Base-by-base conservation (phyloP, 768 basidiomycete genomes). In the Pisolithus marmoratus region DNA sequence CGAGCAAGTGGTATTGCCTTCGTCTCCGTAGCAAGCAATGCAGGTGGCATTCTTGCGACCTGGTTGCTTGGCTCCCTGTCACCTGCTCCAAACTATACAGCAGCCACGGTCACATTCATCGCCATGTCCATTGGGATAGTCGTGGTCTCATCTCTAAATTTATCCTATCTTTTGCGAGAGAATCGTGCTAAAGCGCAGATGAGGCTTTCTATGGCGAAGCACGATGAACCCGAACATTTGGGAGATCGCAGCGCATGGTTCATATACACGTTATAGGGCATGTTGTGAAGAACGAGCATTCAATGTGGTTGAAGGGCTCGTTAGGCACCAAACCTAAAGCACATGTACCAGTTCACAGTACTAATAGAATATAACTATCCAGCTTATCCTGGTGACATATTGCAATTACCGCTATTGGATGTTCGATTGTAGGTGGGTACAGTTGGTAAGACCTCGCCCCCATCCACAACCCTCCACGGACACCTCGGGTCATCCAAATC, bases 1-100 rank as follows among this genome's bases (percentile, higher is more conserved):
- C 76, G 83, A 17, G 84, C 82, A 1, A 82, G 82, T 1, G 70
- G 77, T 31, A 72, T 84, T 47, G 82, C 82, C 17, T 72, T 83
- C 23, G 74, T 74, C 1, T 79, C 81, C 55, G 78, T 79, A 56
- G 72, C 78, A 72, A 78, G 78, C 22, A 84, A 83, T 59, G 68
- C 73, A 0, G 81, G 82, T 11, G 81, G 81, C 2, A 82, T 85
- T 44, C 75, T 84, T 31, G 72, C 76, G 1, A 84, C 80, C 0
- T 84, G 82, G 82, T 72, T 82, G 8, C 62, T 83, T 27, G 81
- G 80, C 11, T 56, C 63, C 4, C 61, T 83, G 14, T 80, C 78
- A 3, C 67, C 74, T 1, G 67, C 76, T 2, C 82, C 81, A 8
- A 55, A 69, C 14, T 84, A 83, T 59, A 72, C 61, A 2, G 71